Evolutionary conservation across 2,329 filamentous ascomycete genomes (phyloP).

Genomic region (Pyrenophora tritici-repentis): DNA sequence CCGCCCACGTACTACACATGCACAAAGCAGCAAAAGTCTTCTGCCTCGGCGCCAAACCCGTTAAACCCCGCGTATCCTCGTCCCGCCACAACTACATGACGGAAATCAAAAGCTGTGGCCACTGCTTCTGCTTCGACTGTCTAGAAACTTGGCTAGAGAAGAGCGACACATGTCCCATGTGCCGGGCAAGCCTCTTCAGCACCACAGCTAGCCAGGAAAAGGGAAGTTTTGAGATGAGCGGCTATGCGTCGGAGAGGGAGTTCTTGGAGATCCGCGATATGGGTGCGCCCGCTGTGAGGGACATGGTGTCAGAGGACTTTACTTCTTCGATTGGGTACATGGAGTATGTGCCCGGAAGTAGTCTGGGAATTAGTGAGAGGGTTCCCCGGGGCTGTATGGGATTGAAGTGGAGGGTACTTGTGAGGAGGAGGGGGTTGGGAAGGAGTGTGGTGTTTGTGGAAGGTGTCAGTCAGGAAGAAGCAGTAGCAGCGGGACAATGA

Average conservation of each 20-base stretch:
- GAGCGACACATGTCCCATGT: slow-evolving; percentile 4
- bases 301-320: no score
- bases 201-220: not conserved
- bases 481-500: no score
- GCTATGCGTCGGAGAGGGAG: not conserved
- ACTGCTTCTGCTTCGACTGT: slow-evolving; percentile 3
- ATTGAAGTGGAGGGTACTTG: no score
- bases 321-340: no score
- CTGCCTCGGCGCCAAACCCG: not conserved
- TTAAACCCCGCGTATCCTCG: not conserved
- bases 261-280: not conserved
- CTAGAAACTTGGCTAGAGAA: not conserved
- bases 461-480: no score
- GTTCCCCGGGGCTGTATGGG: no score
- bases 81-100: not conserved
- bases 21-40: not conserved
- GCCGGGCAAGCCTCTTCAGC: not conserved
- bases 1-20: not conserved
- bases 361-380: no score
- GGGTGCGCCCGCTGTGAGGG: no score
- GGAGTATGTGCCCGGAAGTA: no score
- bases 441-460: no score
- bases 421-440: no score
- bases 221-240: not conserved
- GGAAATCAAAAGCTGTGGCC: slow-evolving; percentile 3